Evolutionary conservation across 495 filamentous ascomycete genomes (phyloP).

Genomic region (Penicillium coffeae): DNA sequence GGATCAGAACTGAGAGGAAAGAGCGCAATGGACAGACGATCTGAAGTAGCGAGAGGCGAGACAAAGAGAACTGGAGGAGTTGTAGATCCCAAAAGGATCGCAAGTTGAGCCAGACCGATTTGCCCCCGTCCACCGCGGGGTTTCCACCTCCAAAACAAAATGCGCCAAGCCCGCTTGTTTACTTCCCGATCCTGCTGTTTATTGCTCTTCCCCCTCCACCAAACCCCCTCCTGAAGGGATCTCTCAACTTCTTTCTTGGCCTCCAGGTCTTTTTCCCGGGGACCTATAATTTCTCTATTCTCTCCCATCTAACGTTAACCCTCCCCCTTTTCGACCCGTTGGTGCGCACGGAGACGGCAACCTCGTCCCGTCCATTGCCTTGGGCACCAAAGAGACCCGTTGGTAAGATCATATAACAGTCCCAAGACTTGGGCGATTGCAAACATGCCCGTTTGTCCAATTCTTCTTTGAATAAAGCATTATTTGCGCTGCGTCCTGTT

Average conservation of each 20-base stretch:
- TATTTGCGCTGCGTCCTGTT: not conserved
- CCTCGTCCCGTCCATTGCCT: conserved; percentile 13
- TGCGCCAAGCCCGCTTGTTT: conserved; percentile 32
- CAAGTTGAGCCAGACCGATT: not conserved
- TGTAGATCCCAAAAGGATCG: not conserved
- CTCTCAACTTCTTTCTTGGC: no score
- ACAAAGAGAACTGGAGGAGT: not conserved
- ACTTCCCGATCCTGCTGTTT: conserved; percentile 28
- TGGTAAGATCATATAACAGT: conserved; percentile 2
- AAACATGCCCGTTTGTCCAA: not conserved
- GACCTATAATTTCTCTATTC: not conserved
- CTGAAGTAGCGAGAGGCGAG: not conserved
- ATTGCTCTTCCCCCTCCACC: conserved; percentile 13
- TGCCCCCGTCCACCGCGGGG: conserved; percentile 22
- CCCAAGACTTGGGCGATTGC: no score
- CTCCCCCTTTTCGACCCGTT: not conserved
- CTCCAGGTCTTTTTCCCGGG: no score
- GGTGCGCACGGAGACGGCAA: conserved; percentile 11
- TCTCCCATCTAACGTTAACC: not conserved
- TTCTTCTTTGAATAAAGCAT: not conserved
- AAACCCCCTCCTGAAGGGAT: not conserved
- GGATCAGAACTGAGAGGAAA: not conserved
- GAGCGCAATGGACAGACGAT: not conserved
- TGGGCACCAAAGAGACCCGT: conserved; percentile 23
- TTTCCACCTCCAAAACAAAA: conserved; percentile 27